Evolutionary conservation across 257 asterid genomes (phyloP).

Genomic region (Verbascum thapsus): DNA sequence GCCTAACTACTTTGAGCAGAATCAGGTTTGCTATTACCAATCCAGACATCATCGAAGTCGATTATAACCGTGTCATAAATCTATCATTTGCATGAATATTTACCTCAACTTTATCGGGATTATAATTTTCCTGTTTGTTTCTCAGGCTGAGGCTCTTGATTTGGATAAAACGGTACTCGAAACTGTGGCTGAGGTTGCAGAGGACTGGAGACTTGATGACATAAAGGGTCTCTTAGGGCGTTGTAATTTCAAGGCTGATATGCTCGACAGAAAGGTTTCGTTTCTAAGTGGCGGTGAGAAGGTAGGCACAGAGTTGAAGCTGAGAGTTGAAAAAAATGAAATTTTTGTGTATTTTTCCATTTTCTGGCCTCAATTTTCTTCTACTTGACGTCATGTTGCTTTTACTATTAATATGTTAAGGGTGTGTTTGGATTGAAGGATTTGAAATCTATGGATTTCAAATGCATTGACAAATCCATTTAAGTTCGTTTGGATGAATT

Average conservation of each 20-base stretch:
- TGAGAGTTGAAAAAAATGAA: no score
- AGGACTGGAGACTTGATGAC: conserved; percentile 95
- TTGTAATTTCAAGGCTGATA: conserved; percentile 81
- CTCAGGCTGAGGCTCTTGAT: conserved; percentile 98
- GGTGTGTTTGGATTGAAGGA: no score
- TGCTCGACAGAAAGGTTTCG: conserved; percentile 93
- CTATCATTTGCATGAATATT: background rate
- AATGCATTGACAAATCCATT: no score
- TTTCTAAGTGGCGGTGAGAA: conserved; percentile 98
- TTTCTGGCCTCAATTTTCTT: no score
- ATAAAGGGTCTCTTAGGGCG: conserved; percentile 96
- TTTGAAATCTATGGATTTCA: no score
- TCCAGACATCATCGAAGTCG: background rate
- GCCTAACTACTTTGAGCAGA: conserved; percentile 97
- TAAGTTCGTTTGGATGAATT: no score
- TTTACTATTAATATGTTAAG: no score
- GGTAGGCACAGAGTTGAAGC: conserved; percentile 40
- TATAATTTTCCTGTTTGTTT: conserved; percentile 14
- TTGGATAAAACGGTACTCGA: conserved; percentile 70
- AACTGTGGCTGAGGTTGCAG: conserved; percentile 96
- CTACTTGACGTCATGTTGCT: no score
- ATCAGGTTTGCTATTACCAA: conserved; percentile 64
- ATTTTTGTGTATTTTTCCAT: no score
- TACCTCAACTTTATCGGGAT: conserved; percentile 1
- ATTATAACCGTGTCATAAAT: background rate